A percentile compares a stretch with the other conserved stretches of the same genome.
These are phyloP conservation scores for Aegle marmelos DNA, from an alignment of 345 rosid genomes.

Conservation along the genomic window DNA sequence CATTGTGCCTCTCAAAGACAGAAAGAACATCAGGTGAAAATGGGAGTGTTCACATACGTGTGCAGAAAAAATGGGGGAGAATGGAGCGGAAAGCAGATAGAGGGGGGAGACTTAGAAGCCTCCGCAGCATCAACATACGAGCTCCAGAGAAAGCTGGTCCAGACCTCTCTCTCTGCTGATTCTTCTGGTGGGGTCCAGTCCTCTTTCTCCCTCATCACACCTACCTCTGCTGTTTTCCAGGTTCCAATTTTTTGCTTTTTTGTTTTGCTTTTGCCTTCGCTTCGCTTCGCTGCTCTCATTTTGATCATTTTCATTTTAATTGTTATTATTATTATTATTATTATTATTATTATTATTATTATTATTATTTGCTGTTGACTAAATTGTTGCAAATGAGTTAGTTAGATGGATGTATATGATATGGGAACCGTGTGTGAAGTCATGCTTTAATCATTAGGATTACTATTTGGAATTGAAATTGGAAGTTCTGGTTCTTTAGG, in stretches of 20 bases:
- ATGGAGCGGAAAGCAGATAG: conserved; percentile 71
- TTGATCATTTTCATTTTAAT: too few relatives aligned
- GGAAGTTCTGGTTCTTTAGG: too few relatives aligned
- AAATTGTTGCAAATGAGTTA: too few relatives aligned
- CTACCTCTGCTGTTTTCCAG: conserved; percentile 81
- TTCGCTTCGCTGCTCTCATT: not conserved
- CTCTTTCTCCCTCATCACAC: conserved; percentile 69
- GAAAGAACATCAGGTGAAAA: conserved; percentile 10
- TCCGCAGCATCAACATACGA: conserved; percentile 61
- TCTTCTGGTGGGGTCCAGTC: conserved; percentile 78
- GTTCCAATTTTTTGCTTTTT: conserved; percentile 17
- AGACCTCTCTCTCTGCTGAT: conserved; percentile 53
- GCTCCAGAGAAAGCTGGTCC: conserved; percentile 77
- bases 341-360: too few relatives aligned
- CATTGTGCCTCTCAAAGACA: not conserved
- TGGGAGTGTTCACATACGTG: conserved; percentile 78
- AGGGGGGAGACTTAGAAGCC: conserved; percentile 79
- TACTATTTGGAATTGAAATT: too few relatives aligned
- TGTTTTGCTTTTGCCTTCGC: too few relatives aligned
- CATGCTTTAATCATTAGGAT: too few relatives aligned
- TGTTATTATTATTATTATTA: too few relatives aligned
- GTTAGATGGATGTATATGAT: too few relatives aligned
- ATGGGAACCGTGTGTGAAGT: too few relatives aligned
- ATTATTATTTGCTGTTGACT: too few relatives aligned
- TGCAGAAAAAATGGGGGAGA: conserved; percentile 56